phyloP scores from a whole-genome alignment of 139 green algal genomes.

The Chlorella sorokiniana region DNA sequence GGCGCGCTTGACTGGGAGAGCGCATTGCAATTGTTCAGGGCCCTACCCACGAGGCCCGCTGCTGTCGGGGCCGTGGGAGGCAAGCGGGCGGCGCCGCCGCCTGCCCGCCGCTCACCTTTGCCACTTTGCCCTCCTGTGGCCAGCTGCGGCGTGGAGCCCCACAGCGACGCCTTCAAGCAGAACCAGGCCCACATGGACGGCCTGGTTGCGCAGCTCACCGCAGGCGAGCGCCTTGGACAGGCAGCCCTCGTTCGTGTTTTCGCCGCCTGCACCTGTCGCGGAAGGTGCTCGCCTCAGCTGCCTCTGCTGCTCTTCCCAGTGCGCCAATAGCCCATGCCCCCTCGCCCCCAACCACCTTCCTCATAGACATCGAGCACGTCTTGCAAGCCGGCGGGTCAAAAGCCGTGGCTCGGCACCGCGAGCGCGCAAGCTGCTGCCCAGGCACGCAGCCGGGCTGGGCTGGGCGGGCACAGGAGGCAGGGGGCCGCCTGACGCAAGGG shows the following conservation, averaged over 20 bases:
- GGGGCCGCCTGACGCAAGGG: too few relatives aligned
- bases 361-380: conserved; percentile 22
- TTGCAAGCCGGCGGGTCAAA: conserved; percentile 55
- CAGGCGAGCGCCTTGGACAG: neutral
- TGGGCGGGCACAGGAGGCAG: too few relatives aligned
- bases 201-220: conserved; percentile 13
- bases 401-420: conserved; percentile 65
- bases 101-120: neutral
- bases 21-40: neutral
- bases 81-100: neutral
- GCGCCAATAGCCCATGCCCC: neutral
- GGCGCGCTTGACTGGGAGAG: neutral
- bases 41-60: neutral
- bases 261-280: neutral
- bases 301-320: neutral
- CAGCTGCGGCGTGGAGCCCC: conserved; percentile 47
- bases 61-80: neutral
- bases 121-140: neutral
- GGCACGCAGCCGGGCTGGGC: conserved; percentile 14
- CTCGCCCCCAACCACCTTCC: neutral
- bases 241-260: neutral
- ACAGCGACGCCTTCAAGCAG: conserved; percentile 24
- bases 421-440: conserved; percentile 66
- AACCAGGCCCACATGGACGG: conserved; percentile 39
- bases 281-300: neutral